These are phyloP conservation scores for Neophaeococcomyces aloes DNA, from an alignment of 2,329 filamentous ascomycete genomes.

Conservation along the genomic window DNA sequence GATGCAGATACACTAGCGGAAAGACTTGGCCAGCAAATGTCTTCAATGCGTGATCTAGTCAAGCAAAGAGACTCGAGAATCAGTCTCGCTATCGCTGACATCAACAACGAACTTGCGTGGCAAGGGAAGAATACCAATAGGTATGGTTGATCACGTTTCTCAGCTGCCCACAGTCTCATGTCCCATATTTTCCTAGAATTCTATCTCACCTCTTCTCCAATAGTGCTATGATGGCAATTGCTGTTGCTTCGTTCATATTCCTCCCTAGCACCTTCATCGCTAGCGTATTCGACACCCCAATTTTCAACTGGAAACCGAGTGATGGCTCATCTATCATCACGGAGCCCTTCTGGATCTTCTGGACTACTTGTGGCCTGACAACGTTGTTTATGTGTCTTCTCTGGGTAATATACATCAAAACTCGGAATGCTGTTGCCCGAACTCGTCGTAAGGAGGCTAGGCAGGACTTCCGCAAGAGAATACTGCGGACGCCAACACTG, in stretches of 20 bases:
- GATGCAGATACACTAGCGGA: constrained; percentile 17
- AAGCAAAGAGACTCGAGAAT: constrained; percentile 14
- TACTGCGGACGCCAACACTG: constrained; percentile 6
- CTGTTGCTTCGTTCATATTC: constrained; percentile 15
- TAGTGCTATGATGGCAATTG: constrained; percentile 16
- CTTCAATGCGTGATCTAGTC: constrained; percentile 12
- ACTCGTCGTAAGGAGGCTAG: constrained; percentile 10
- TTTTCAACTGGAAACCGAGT: constrained; percentile 12
- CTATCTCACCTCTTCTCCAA: too few relatives aligned
- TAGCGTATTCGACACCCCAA: constrained; percentile 17
- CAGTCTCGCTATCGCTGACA: constrained; percentile 16
- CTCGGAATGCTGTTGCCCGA: constrained; percentile 7
- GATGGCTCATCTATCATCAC: constrained; percentile 10
- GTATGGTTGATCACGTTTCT: too few relatives aligned
- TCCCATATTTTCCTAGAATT: too few relatives aligned
- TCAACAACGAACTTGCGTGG: constrained; percentile 18
- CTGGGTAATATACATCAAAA: constrained; percentile 13
- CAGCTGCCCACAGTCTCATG: too few relatives aligned
- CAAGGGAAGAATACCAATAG: constrained; percentile 15
- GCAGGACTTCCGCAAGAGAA: constrained; percentile 8
- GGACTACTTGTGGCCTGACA: constrained; percentile 10
- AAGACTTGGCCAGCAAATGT: constrained; percentile 16
- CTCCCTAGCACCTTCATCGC: constrained; percentile 17
- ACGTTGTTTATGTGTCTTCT: constrained; percentile 8
- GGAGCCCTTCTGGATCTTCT: constrained; percentile 13